Evolutionary conservation across 495 filamentous ascomycete species (phyloP).

Genomic region (Xylaria venustula): DNA sequence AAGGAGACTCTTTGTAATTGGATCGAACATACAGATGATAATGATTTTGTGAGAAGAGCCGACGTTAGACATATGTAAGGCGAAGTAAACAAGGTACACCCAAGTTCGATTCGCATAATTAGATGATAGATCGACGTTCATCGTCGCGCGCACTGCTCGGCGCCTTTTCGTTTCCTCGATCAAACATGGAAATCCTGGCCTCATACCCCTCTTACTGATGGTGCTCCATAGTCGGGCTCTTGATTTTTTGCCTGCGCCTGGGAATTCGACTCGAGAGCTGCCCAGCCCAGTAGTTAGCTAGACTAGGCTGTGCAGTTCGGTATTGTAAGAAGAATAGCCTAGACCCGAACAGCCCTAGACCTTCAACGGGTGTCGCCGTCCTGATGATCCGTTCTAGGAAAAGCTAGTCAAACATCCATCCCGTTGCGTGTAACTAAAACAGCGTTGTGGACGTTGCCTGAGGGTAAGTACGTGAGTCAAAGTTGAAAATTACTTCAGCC

Average conservation of each 20-base stretch:
- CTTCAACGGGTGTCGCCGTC: conserved; percentile 1
- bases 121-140: not conserved
- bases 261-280: not conserved
- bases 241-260: not conserved
- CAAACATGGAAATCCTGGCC: not conserved
- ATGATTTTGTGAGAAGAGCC: not conserved
- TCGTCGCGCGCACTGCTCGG: too few relatives aligned
- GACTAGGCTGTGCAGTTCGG: not conserved
- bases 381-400: not conserved
- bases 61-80: not conserved
- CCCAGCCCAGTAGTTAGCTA: not conserved
- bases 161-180: not conserved
- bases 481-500: conserved; percentile 5
- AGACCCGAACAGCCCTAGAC: not conserved
- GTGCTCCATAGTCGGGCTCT: not conserved
- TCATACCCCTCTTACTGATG: not conserved
- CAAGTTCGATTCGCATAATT: not conserved
- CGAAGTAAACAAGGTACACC: not conserved
- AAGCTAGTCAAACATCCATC: not conserved
- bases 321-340: not conserved
- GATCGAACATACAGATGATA: not conserved
- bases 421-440: conserved; percentile 6
- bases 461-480: not conserved
- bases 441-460: not conserved
- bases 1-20: not conserved